These are phyloP conservation scores for Aureobasidium lini DNA, from an alignment of 2,329 filamentous ascomycete species.

Conservation along the genomic window DNA sequence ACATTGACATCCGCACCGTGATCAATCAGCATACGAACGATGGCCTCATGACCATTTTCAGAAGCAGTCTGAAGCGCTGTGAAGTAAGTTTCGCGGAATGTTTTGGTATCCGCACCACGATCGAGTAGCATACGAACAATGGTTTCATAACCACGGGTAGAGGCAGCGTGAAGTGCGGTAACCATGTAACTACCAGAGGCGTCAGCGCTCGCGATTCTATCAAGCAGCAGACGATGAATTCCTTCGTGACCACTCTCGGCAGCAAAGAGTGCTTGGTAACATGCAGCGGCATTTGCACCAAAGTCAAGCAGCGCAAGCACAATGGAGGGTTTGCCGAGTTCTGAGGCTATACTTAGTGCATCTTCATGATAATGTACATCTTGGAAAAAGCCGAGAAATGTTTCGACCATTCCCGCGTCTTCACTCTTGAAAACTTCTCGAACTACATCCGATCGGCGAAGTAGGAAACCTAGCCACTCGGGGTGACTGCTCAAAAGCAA, in stretches of 20 bases:
- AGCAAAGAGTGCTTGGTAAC: neutral
- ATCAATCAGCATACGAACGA: neutral
- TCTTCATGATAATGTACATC: too few species aligned
- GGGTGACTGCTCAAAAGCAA: neutral
- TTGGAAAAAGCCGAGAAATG: neutral
- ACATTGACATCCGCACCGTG: neutral
- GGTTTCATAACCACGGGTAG: neutral
- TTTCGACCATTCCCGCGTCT: neutral
- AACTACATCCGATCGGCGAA: neutral
- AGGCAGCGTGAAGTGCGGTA: neutral
- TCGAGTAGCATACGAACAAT: neutral
- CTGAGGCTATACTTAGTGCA: neutral
- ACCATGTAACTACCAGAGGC: neutral
- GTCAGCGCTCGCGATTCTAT: neutral
- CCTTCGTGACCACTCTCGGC: neutral
- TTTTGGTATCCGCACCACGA: neutral
- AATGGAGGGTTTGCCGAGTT: too few species aligned
- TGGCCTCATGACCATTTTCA: neutral
- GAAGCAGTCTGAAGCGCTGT: neutral
- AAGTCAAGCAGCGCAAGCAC: neutral
- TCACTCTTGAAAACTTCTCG: neutral
- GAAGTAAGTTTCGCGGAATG: rapidly evolving
- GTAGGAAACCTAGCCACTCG: too few species aligned
- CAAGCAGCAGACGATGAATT: neutral
- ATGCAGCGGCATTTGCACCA: neutral